phyloP scores from a whole-genome alignment of 1,139 yeast species.

The Geotrichum cucujoidarum region DNA sequence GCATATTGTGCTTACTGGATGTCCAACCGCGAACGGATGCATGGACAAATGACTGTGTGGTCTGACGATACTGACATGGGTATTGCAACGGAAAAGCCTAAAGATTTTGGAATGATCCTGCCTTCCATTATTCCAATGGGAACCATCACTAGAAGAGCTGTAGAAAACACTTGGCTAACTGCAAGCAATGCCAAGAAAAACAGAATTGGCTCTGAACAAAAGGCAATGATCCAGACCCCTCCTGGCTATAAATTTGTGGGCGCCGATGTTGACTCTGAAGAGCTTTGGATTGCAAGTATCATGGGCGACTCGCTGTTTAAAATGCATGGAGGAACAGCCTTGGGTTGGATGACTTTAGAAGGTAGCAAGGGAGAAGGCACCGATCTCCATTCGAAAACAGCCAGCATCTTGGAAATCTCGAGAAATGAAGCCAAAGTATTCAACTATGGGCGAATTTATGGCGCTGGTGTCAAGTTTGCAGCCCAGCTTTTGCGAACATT shows the following conservation, averaged over 20 bases:
- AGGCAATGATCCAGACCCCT: constrained; percentile 83
- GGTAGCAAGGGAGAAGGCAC: constrained; percentile 90
- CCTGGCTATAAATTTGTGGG: constrained; percentile 89
- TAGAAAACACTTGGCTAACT: constrained; percentile 95
- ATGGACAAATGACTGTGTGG: constrained; percentile 78
- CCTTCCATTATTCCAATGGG: constrained; percentile 93
- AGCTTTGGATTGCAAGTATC: constrained; percentile 94
- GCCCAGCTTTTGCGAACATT: constrained; percentile 74
- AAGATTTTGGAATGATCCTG: constrained; percentile 64
- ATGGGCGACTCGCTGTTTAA: constrained; percentile 88
- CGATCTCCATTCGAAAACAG: constrained; percentile 92
- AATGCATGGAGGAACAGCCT: constrained; percentile 91
- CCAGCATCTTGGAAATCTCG: constrained; percentile 79
- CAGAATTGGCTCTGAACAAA: constrained; percentile 88
- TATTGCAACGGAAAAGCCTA: constrained; percentile 31
- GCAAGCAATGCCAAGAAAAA: constrained; percentile 88
- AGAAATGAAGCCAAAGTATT: constrained; percentile 91
- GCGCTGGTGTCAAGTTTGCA: constrained; percentile 94
- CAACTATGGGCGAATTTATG: constrained; percentile 95
- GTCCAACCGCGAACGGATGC: constrained; percentile 79
- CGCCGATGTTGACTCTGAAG: constrained; percentile 96
- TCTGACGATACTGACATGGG: constrained; percentile 35
- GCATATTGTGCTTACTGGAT: constrained; percentile 90
- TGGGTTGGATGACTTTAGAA: constrained; percentile 99
- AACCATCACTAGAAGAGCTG: constrained; percentile 92